Conservation (phyloP, 2,329 filamentous ascomycete genomes). For the Curvularia eragrostidis region DNA sequence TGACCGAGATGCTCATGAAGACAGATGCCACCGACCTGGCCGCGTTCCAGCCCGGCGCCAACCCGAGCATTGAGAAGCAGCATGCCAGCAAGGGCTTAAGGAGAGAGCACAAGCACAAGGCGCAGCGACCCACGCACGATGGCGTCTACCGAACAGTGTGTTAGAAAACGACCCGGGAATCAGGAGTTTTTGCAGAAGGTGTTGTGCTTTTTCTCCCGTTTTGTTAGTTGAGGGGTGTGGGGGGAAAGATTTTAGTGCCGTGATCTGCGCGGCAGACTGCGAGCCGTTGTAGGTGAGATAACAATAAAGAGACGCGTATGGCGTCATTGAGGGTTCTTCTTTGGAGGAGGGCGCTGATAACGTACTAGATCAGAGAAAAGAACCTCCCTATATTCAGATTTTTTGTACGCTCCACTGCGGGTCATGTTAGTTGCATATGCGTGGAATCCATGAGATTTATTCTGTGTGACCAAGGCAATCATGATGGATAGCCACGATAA, state of each 20-base stretch:
- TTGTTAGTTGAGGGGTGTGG: no score
- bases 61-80: slow-evolving; percentile 52
- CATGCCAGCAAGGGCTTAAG: slow-evolving; percentile 48
- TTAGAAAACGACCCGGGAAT: no score
- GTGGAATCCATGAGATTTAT: background rate
- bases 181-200: background rate
- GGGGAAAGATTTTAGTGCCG: no score
- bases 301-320: background rate
- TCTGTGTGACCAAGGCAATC: background rate
- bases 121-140: slow-evolving; percentile 54
- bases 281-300: slow-evolving; percentile 2
- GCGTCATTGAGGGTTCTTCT: background rate
- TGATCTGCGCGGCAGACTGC: slow-evolving; percentile 1
- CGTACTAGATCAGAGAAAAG: background rate
- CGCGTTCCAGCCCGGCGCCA: slow-evolving; percentile 52
- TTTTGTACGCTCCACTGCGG: background rate
- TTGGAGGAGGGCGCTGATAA: background rate
- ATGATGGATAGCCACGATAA: background rate
- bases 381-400: background rate
- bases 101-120: slow-evolving; percentile 54
- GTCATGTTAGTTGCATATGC: background rate
- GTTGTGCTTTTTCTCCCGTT: background rate
- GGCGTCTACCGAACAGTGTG: slow-evolving; percentile 60
- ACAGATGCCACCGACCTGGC: slow-evolving; percentile 60
- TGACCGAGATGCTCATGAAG: slow-evolving; percentile 67